Evolutionary conservation across 306 rosid genomes (phyloP).

Genomic region (Cicer judaicum): DNA sequence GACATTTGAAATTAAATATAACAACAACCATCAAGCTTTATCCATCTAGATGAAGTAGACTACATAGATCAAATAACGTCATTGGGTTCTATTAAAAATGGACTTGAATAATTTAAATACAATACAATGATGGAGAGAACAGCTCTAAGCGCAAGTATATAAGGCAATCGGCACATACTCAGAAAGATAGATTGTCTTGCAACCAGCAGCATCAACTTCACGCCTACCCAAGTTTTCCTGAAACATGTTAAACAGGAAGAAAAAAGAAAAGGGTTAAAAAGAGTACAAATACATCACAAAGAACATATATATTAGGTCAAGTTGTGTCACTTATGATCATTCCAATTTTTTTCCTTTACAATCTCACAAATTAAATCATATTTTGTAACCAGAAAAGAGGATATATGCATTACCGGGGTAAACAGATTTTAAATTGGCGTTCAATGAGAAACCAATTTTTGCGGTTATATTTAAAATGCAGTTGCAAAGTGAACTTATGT

Average conservation of each 20-base stretch:
- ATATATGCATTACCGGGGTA: no score
- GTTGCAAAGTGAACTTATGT: no score
- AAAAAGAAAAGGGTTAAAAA: constrained; percentile 33
- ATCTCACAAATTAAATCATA: constrained; percentile 12
- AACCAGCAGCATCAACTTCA: constrained; percentile 83
- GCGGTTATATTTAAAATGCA: no score
- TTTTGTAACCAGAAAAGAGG: background rate
- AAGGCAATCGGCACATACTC: constrained; percentile 62
- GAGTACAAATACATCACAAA: constrained; percentile 14
- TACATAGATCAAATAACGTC: constrained; percentile 12
- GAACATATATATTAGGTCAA: background rate
- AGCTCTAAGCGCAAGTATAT: constrained; percentile 1
- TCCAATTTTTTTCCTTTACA: background rate
- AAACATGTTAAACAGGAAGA: constrained; percentile 31
- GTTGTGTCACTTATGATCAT: constrained; percentile 3
- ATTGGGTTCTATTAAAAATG: background rate
- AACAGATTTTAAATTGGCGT: no score
- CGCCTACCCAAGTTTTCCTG: constrained; percentile 76
- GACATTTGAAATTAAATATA: background rate
- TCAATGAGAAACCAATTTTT: no score
- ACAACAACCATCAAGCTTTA: constrained; percentile 6
- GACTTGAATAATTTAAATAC: constrained; percentile 28
- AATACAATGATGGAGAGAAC: background rate
- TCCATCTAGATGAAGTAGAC: background rate
- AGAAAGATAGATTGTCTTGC: constrained; percentile 78